Conservation (phyloP, 495 filamentous ascomycete species). For the Staphylotrichum tortipilum region DNA sequence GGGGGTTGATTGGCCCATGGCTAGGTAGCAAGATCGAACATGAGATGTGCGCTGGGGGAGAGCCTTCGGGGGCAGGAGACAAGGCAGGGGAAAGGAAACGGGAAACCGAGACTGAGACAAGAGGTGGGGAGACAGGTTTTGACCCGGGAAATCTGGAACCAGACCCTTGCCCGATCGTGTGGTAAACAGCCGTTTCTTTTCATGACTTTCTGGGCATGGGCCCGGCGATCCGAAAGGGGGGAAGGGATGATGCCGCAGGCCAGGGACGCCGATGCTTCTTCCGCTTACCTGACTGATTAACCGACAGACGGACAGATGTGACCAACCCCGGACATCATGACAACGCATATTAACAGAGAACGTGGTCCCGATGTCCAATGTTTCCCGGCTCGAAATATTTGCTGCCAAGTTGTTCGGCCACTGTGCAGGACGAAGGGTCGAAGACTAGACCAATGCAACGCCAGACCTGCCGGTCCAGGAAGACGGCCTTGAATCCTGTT, state of each 20-base stretch:
- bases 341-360: neutral
- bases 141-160: constrained; percentile 7
- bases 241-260: too few relatives aligned
- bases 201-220: neutral
- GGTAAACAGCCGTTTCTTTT: neutral
- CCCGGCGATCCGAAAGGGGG: neutral
- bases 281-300: too few relatives aligned
- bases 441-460: too few relatives aligned
- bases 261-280: neutral
- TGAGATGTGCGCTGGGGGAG: neutral
- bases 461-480: too few relatives aligned
- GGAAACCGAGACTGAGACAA: neutral
- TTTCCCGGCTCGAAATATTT: too few relatives aligned
- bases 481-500: too few relatives aligned
- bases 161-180: constrained; percentile 2
- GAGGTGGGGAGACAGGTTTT: neutral
- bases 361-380: too few relatives aligned
- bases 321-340: neutral
- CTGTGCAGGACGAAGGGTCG: too few relatives aligned
- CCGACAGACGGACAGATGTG: too few relatives aligned
- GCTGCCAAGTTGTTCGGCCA: too few relatives aligned
- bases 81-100: neutral
- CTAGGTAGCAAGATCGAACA: too few relatives aligned
- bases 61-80: neutral
- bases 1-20: neutral